These are phyloP conservation scores for Chenopodium quinoa DNA, from an alignment of 148 eudicot species.

Conservation along the genomic window DNA sequence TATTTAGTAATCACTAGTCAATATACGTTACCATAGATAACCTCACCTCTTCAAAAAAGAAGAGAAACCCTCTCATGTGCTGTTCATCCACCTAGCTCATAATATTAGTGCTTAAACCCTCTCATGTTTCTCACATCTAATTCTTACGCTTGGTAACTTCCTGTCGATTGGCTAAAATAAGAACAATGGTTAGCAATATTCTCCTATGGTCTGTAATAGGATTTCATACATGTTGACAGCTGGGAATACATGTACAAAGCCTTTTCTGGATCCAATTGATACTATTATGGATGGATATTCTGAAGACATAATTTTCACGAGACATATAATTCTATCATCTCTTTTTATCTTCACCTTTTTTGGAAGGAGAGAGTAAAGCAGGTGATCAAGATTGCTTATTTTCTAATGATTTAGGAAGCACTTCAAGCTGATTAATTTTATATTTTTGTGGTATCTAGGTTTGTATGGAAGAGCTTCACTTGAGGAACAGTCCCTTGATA, in stretches of 20 bases:
- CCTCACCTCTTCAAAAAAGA: not conserved
- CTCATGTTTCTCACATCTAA: not conserved
- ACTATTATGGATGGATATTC: not conserved
- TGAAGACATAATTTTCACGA: not conserved
- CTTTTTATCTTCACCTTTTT: not conserved
- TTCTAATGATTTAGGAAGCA: not conserved
- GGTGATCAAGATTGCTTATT: not conserved
- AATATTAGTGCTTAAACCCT: not conserved
- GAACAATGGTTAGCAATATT: not conserved
- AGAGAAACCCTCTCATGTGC: not conserved
- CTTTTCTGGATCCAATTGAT: not conserved
- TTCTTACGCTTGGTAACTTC: not conserved
- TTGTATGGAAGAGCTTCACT: conserved; percentile 68
- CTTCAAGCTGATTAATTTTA: not conserved
- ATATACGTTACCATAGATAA: not conserved
- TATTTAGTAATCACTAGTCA: not conserved
- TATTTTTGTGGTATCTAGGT: conserved; percentile 39
- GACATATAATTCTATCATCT: not conserved
- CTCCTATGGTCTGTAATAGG: not conserved
- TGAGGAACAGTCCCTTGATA: conserved; percentile 88
- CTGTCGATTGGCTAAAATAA: not conserved
- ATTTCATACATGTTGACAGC: not conserved
- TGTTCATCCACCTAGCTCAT: not conserved
- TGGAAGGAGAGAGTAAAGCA: not conserved
- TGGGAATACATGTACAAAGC: not conserved